phyloP scores from a whole-genome alignment of 1,139 yeast species.

The Pichia sp. region DNA sequence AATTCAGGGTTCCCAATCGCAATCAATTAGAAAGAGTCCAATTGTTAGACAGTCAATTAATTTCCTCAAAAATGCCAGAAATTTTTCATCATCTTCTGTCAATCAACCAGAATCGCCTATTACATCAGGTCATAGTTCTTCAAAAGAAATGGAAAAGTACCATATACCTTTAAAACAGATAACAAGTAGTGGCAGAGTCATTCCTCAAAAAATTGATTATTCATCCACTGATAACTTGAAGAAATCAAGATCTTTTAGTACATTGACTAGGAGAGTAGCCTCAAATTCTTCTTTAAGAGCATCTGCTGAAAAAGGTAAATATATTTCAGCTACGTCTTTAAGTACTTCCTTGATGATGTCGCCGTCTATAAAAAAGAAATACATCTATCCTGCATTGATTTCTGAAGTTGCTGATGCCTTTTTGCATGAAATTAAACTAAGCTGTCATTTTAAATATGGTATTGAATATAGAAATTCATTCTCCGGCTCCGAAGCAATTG shows the following conservation, averaged over 20 bases:
- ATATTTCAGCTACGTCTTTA: conserved; percentile 21
- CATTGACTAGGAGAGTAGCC: conserved; percentile 28
- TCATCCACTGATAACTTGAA: conserved; percentile 19
- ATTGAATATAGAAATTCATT: conserved; percentile 90
- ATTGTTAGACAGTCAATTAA: conserved; percentile 26
- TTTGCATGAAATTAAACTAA: conserved; percentile 61
- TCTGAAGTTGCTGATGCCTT: conserved; percentile 81
- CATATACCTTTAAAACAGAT: conserved; percentile 23
- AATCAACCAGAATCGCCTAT: conserved; percentile 12
- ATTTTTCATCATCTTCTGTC: conserved; percentile 19
- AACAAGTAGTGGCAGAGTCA: conserved; percentile 36
- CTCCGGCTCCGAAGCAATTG: conserved; percentile 93
- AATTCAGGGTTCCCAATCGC: conserved; percentile 9
- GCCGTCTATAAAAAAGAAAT: conserved; percentile 42
- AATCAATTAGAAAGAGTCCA: conserved; percentile 20
- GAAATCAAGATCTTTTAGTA: conserved; percentile 29
- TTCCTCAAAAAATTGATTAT: conserved; percentile 38
- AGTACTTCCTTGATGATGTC: conserved; percentile 37
- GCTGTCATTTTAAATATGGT: conserved; percentile 89
- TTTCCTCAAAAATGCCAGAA: conserved; percentile 23
- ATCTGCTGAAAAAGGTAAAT: conserved; percentile 24
- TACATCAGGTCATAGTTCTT: conserved; percentile 11
- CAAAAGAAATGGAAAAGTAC: conserved; percentile 27
- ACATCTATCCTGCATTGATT: conserved; percentile 85
- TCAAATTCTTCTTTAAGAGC: conserved; percentile 26